Evolutionary conservation across 2,329 filamentous ascomycete genomes (phyloP), one percentile per base, ranked within the genome.

Genomic region (Aspergillus pseudoterreus): DNA sequence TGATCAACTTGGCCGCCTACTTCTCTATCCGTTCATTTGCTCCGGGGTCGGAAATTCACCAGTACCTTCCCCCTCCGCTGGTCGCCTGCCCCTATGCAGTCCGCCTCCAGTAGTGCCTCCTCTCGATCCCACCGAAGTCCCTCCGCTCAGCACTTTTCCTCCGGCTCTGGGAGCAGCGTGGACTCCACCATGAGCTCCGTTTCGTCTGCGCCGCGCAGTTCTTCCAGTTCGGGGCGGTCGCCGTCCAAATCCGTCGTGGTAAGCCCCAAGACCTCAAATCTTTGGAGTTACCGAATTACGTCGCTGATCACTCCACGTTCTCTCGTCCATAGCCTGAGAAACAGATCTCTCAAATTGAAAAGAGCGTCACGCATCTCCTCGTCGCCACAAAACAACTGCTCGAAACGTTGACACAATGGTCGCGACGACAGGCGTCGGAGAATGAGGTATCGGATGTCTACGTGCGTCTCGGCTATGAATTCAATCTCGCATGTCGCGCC

Each of bases 361-460:
- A 96, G 78, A 96, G 92, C 70, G 94, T 99, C 58, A 96, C 92
- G 10, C 94, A 99, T 70, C 87, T 99, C 42, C 85, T 99, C 33
- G 92, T 99, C 59, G 94, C 94, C 33, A 99, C 94, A 32, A 99
- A 99, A 71, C 92, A 97, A 73, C 85, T 99, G 2, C 86, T 99
- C 56, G 94, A 99, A 76, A 99, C 92, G 5, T 79, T 99, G 56
- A 99, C 94, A 43, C 88, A 95, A 79, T 99, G 94, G 94, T 99
- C 94, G 53, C 89, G 92, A 51, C 87, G 89, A 56, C 86, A 88
- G 63, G 92, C 94, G 49, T 92, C 90, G 57, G 94, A 99, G 73
- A 88, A 87, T 55, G 90, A 97, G 70, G 94, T 99, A 53, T 97
- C 94, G 11, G 94, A 99, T 70, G 94, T 99, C 62, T 99, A 99